phyloP scores from a whole-genome alignment of 257 asterid species.

The Sherardia arvensis region DNA sequence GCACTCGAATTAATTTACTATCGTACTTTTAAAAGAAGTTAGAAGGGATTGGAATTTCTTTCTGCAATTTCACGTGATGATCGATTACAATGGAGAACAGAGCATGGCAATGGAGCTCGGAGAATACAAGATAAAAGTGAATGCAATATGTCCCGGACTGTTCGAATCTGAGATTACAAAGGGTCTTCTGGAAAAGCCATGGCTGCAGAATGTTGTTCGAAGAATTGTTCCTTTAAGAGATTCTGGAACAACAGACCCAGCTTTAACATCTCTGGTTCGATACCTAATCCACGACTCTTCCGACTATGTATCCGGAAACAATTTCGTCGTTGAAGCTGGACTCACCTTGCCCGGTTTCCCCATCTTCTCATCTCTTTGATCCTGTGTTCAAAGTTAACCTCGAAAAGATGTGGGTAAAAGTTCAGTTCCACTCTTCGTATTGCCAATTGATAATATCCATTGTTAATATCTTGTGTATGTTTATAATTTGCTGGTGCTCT shows the following conservation, averaged over 20 bases:
- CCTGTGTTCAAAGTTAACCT: no score
- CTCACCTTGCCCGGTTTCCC: slow-evolving; percentile 48
- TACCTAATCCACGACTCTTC: slow-evolving; percentile 62
- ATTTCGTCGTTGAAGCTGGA: slow-evolving; percentile 56
- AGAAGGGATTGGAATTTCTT: no score
- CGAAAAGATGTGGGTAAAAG: no score
- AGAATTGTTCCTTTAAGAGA: slow-evolving; percentile 43
- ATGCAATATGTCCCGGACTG: slow-evolving; percentile 56
- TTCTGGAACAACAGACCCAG: slow-evolving; percentile 45
- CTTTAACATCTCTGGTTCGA: slow-evolving; percentile 47
- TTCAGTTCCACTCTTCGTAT: no score
- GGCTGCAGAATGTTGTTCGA: slow-evolving; percentile 35
- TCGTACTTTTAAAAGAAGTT: no score
- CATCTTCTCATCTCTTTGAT: slow-evolving; percentile 53
- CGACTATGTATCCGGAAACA: slow-evolving; percentile 48
- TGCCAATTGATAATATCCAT: no score
- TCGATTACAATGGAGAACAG: slow-evolving; percentile 34
- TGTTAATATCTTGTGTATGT: no score
- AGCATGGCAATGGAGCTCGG: slow-evolving; percentile 72
- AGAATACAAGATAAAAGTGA: slow-evolving; percentile 47
- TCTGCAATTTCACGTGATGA: not conserved
- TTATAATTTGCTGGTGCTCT: no score
- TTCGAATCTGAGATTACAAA: slow-evolving; percentile 64
- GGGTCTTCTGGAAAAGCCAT: slow-evolving; percentile 39
- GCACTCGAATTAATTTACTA: no score